These are phyloP conservation scores for Dactylonectria macrodidyma DNA, from an alignment of 2,329 filamentous ascomycete genomes.

Conservation along the genomic window DNA sequence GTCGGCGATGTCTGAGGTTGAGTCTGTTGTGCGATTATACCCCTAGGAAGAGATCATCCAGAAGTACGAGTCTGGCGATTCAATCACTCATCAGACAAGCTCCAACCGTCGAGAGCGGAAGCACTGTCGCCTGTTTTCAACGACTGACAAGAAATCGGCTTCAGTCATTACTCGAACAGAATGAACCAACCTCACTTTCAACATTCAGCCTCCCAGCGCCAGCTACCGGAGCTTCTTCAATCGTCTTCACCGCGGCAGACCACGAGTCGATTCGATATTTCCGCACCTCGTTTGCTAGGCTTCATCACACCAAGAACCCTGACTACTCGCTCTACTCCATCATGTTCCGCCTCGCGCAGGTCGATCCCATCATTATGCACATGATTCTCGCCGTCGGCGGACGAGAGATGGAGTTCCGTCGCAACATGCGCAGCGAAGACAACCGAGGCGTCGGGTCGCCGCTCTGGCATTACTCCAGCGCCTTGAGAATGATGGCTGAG, in stretches of 20 bases:
- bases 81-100: not conserved
- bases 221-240: slow-evolving; percentile 36
- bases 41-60: slow-evolving; percentile 35
- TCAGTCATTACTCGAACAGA: slow-evolving; percentile 11
- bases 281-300: slow-evolving; percentile 52
- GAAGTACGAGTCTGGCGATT: slow-evolving; percentile 12
- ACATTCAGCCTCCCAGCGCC: slow-evolving; percentile 11
- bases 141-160: slow-evolving; percentile 4
- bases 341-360: slow-evolving; percentile 52
- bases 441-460: slow-evolving; percentile 32
- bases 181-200: slow-evolving; percentile 7
- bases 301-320: slow-evolving; percentile 55
- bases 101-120: not conserved
- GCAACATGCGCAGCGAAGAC: slow-evolving; percentile 26
- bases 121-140: slow-evolving; percentile 5
- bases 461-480: slow-evolving; percentile 50
- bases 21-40: slow-evolving; percentile 48
- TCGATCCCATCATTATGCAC: slow-evolving; percentile 55
- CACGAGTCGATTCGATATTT: slow-evolving; percentile 55
- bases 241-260: slow-evolving; percentile 48
- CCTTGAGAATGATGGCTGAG: slow-evolving; percentile 51
- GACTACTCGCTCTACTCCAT: slow-evolving; percentile 54
- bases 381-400: slow-evolving; percentile 53
- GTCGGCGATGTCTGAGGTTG: slow-evolving; percentile 46
- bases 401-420: slow-evolving; percentile 50